Conservation (phyloP, 2,329 filamentous ascomycete genomes). For the Aureobasidium leucospermi region DNA sequence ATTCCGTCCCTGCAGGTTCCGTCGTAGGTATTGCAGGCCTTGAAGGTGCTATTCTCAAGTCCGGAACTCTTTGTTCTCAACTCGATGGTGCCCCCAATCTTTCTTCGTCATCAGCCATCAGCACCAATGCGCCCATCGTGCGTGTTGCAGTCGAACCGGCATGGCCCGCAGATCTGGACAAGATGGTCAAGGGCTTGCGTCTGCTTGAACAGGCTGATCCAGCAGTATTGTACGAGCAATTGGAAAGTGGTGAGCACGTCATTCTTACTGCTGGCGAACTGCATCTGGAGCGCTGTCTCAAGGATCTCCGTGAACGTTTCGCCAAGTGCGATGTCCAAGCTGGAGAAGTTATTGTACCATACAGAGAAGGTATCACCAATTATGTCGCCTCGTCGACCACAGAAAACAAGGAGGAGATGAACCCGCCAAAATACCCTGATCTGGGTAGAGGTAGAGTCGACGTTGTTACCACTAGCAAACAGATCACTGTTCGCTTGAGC, state of each 20-base stretch:
- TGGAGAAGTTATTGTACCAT: slow-evolving; percentile 90
- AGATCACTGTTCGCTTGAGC: slow-evolving; percentile 67
- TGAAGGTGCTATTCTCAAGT: slow-evolving; percentile 90
- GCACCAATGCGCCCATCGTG: slow-evolving; percentile 72
- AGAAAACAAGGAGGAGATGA: slow-evolving; percentile 71
- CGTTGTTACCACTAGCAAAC: slow-evolving; percentile 73
- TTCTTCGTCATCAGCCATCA: slow-evolving; percentile 72
- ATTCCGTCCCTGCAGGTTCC: slow-evolving; percentile 82
- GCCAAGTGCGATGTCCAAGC: slow-evolving; percentile 92
- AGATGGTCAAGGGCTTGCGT: slow-evolving; percentile 84
- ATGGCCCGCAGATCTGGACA: slow-evolving; percentile 83
- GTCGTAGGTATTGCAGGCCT: slow-evolving; percentile 93
- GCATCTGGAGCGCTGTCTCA: slow-evolving; percentile 87
- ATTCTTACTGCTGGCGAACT: slow-evolving; percentile 88
- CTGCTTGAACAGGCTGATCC: slow-evolving; percentile 91
- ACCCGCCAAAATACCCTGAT: slow-evolving; percentile 75
- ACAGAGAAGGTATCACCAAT: slow-evolving; percentile 82
- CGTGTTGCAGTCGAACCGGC: slow-evolving; percentile 90
- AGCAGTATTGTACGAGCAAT: slow-evolving; percentile 90
- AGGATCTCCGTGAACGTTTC: slow-evolving; percentile 86
- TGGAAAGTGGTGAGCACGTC: slow-evolving; percentile 89
- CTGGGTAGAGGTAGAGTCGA: slow-evolving; percentile 76
- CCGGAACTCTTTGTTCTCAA: slow-evolving; percentile 84
- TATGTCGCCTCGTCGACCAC: slow-evolving; percentile 9
- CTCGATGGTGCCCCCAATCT: slow-evolving; percentile 82